Percentiles rank a stretch among this genome's conserved stretches.
Conservation (phyloP, 139 green algal genomes). For the Chlorella sp. region DNA sequence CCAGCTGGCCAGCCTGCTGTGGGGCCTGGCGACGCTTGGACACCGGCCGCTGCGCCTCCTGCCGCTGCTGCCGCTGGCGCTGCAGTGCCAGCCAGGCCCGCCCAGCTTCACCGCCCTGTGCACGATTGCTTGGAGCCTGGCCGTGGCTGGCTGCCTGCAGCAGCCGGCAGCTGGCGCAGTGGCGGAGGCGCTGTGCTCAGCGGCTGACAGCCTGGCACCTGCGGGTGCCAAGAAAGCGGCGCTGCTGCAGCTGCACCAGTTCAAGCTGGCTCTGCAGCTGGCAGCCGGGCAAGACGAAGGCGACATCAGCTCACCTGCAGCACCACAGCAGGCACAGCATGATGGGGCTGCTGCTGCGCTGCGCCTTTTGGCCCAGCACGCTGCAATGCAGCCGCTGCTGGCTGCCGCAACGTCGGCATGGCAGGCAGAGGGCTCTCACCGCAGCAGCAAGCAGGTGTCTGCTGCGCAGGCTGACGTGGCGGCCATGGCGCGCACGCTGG, state of each 20-base stretch:
- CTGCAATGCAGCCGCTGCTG: background rate
- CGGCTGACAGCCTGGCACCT: background rate
- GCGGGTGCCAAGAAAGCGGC: background rate
- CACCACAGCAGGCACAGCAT: background rate
- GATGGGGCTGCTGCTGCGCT: background rate
- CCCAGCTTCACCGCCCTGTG: too few relatives aligned
- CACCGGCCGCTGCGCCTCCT: background rate
- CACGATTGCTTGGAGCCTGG: background rate
- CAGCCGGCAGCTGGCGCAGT: background rate
- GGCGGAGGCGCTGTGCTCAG: background rate
- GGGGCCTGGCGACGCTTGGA: conserved; percentile 11
- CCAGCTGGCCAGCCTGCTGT: background rate
- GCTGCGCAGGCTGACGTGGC: conserved; percentile 21
- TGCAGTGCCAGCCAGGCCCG: background rate
- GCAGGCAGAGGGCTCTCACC: background rate
- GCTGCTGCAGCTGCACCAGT: conserved; percentile 30
- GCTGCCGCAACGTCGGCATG: background rate
- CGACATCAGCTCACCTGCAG: background rate
- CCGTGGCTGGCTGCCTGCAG: conserved; percentile 5
- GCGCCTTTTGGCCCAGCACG: background rate
- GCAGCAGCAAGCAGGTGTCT: conserved; percentile 15
- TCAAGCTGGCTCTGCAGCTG: background rate
- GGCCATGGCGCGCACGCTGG: background rate
- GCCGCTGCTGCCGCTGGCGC: background rate
- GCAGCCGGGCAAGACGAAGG: background rate